Conservation (phyloP, 306 rosid genomes). For the Benincasa hispida region DNA sequence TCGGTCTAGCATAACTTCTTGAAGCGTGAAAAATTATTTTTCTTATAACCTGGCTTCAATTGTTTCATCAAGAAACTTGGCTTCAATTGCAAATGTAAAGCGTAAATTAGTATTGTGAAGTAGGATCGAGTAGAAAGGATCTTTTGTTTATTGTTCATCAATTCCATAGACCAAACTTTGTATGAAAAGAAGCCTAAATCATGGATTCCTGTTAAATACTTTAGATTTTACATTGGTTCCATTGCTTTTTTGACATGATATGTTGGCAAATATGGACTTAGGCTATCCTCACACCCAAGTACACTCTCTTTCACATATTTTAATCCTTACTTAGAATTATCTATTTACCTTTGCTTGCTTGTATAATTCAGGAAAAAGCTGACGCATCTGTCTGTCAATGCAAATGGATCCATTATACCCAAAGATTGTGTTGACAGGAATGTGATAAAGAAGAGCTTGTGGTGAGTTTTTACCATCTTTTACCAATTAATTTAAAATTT, state of each 20-base stretch:
- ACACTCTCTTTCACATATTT: not conserved
- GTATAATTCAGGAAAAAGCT: slow-evolving; percentile 63
- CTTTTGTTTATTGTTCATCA: not conserved
- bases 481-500: not conserved
- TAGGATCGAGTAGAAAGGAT: not conserved
- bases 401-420: slow-evolving; percentile 60
- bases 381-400: slow-evolving; percentile 67
- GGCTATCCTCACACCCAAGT: not conserved
- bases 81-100: not conserved
- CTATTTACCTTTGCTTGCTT: slow-evolving; percentile 2
- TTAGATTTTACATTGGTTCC: not conserved
- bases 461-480: slow-evolving; percentile 37
- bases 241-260: not conserved
- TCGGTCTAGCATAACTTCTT: not conserved
- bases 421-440: slow-evolving; percentile 58
- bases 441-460: slow-evolving; percentile 53
- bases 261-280: not conserved
- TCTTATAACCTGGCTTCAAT: not conserved
- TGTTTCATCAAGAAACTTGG: not conserved
- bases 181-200: not conserved
- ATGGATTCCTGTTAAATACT: not conserved
- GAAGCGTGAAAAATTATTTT: not conserved
- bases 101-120: not conserved
- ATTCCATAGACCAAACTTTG: not conserved
- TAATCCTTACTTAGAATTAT: not conserved